phyloP scores from a whole-genome alignment of 1,139 yeast species.

The Yamadazyma friedrichii region DNA sequence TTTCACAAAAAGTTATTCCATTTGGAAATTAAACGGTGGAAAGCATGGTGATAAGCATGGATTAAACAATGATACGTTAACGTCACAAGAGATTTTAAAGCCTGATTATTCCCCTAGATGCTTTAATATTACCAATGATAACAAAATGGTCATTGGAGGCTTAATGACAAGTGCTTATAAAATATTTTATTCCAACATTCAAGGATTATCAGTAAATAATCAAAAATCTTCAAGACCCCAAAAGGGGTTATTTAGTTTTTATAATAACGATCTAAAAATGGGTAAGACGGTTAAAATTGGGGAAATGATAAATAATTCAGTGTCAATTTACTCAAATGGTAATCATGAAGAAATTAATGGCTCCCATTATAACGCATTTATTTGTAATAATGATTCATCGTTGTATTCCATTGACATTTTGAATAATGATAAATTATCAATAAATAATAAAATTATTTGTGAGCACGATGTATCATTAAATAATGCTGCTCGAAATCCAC shows the following conservation, averaged over 20 bases:
- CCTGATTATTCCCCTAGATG: slow-evolving; percentile 65
- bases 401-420: slow-evolving; percentile 68
- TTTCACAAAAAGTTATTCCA: slow-evolving; percentile 33
- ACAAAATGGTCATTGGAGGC: slow-evolving; percentile 70
- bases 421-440: slow-evolving; percentile 41
- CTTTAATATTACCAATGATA: slow-evolving; percentile 53
- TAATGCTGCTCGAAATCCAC: slow-evolving; percentile 36
- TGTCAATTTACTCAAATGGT: slow-evolving; percentile 52
- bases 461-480: slow-evolving; percentile 42
- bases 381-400: slow-evolving; percentile 80
- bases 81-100: slow-evolving; percentile 35
- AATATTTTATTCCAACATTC: slow-evolving; percentile 27
- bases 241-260: slow-evolving; percentile 64
- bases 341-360: slow-evolving; percentile 7
- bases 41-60: no score
- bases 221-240: slow-evolving; percentile 16
- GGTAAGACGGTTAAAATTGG: slow-evolving; percentile 62
- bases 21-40: slow-evolving; percentile 20
- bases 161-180: slow-evolving; percentile 37
- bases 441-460: slow-evolving; percentile 31
- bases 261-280: slow-evolving; percentile 47
- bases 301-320: slow-evolving; percentile 80
- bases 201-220: slow-evolving; percentile 19
- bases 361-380: slow-evolving; percentile 51
- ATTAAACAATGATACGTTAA: slow-evolving; percentile 6